A percentile compares a stretch with the other conserved stretches of the same genome.
phyloP scores from a whole-genome alignment of 1,284 basidiomycete genomes.

The Taiwanofungus camphoratus region DNA sequence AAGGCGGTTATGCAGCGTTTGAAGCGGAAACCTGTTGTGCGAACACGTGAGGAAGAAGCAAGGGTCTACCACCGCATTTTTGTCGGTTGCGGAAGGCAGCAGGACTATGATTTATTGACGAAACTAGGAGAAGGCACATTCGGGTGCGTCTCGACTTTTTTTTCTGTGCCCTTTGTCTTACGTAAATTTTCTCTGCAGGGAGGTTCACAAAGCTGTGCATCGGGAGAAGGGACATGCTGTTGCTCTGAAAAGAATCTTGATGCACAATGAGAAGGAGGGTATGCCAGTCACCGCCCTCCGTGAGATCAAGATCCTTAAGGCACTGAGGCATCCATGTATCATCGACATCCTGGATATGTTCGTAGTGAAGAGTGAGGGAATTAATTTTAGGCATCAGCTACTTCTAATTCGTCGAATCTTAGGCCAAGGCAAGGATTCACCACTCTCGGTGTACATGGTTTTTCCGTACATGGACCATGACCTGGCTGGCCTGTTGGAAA shows the following conservation, averaged over 20 bases:
- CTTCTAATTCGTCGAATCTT: constrained; percentile 1
- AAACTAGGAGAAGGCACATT: constrained; percentile 96
- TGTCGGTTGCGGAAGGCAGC: constrained; percentile 69
- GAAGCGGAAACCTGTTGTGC: constrained; percentile 34
- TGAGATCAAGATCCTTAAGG: constrained; percentile 98
- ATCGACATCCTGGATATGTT: constrained; percentile 94
- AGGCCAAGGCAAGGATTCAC: constrained; percentile 58
- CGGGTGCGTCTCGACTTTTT: constrained; percentile 52
- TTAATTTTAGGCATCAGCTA: not conserved
- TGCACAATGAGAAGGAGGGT: constrained; percentile 95
- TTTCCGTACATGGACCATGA: constrained; percentile 99
- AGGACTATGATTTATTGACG: constrained; percentile 75
- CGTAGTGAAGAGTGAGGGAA: constrained; percentile 57
- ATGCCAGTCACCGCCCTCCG: constrained; percentile 95
- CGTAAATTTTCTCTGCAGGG: constrained; percentile 38
- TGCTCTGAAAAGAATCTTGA: constrained; percentile 90
- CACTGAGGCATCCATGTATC: constrained; percentile 80
- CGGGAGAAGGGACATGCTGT: constrained; percentile 59
- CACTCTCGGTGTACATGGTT: constrained; percentile 95
- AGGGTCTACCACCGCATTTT: constrained; percentile 64
- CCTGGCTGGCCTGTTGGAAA: constrained; percentile 91
- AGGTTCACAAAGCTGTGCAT: constrained; percentile 84
- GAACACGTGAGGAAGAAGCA: constrained; percentile 61
- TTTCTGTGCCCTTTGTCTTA: constrained; percentile 6
- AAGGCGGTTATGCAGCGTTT: constrained; percentile 10